phyloP scores from a whole-genome alignment of 768 basidiomycete species.

The Rhizopogon vinicolor region DNA sequence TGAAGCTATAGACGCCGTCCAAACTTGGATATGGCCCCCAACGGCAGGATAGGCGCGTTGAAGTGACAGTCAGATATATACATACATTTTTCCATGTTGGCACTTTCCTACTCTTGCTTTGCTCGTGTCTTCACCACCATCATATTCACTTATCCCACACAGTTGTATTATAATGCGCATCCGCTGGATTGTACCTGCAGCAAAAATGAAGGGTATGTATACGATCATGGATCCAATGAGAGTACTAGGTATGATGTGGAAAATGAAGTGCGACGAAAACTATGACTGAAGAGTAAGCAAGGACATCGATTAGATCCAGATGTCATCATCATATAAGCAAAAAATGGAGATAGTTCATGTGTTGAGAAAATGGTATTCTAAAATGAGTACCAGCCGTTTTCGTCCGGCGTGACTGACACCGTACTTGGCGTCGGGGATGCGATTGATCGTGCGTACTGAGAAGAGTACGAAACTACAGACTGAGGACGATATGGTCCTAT shows the following conservation, averaged over 20 bases:
- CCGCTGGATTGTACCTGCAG: conserved; percentile 35
- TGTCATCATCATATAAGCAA: conserved; percentile 6
- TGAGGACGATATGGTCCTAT: conserved; percentile 6
- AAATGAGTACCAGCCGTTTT: conserved; percentile 83
- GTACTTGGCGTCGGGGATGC: conserved; percentile 76
- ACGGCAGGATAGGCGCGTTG: conserved; percentile 7
- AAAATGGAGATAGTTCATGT: conserved; percentile 8
- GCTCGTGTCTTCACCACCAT: neutral
- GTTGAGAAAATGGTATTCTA: conserved; percentile 1
- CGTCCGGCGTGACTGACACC: conserved; percentile 64
- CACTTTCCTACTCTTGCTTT: conserved; percentile 1
- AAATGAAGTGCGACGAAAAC: neutral
- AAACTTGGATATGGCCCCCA: conserved; percentile 72
- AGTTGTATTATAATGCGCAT: conserved; percentile 28
- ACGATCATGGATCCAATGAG: conserved; percentile 6
- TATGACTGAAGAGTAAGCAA: neutral
- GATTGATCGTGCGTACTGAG: conserved; percentile 27
- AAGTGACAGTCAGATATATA: neutral
- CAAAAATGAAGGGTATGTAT: conserved; percentile 31
- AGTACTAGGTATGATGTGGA: neutral
- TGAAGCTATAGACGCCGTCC: conserved; percentile 60
- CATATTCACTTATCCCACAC: conserved; percentile 16
- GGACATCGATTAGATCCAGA: neutral
- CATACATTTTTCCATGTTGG: neutral
- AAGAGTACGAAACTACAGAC: neutral